Base-by-base conservation (phyloP, 192 early-diverging fungal species). In the Jimgerdemannia flammicorona region DNA sequence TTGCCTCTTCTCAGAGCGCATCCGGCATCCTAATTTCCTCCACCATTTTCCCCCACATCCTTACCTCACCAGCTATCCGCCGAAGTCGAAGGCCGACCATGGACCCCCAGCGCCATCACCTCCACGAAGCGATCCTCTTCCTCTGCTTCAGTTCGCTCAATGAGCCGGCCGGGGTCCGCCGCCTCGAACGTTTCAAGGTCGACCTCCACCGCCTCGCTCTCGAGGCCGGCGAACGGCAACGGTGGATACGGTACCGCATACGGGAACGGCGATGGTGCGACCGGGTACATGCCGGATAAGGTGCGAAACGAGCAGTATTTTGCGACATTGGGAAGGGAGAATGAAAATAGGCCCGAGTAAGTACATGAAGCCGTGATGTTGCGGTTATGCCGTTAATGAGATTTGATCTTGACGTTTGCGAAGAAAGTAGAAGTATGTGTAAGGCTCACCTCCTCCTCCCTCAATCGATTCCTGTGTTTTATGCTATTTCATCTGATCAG, bases 221-320 rank as follows among this genome's bases (percentile, higher is more conserved):
- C 75, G 40, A 77, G 74, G 72, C 73, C 71, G 72, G 8, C 72
- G 77, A 44, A 77, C 71, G 73, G 77, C 69, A 70, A 77, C 70
- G 72, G 75, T 44, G 74, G 76, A 66, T 79, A 76, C 65, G 70
- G 79, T 29, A 79, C 75, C 41, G 67, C 81, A 3, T 68, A 73
- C 19, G 42, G 70, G 14, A 40, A 41, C 19, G 66, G 70, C 64
- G 54, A 64, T 18, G 20, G 40, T 4, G 72, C 69, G 63, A 74
- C 29, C 29, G 70, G 40, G 43, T 75, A 29, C 49, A 59, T 69
- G 4, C 69, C 66, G 6, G 80, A 92, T 63, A 91, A 92, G 77
- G 76, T 84, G 69, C 83, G 84, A 43, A 96, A 96, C 74, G 95
- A 97, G 72, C 81, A 86, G 19, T 97, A 93, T 80, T 94, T 94